A percentile compares a stretch with the other conserved stretches of the same genome.
phyloP scores from a whole-genome alignment of 176 grass and related monocot species.

The Neostapfia colusana region DNA sequence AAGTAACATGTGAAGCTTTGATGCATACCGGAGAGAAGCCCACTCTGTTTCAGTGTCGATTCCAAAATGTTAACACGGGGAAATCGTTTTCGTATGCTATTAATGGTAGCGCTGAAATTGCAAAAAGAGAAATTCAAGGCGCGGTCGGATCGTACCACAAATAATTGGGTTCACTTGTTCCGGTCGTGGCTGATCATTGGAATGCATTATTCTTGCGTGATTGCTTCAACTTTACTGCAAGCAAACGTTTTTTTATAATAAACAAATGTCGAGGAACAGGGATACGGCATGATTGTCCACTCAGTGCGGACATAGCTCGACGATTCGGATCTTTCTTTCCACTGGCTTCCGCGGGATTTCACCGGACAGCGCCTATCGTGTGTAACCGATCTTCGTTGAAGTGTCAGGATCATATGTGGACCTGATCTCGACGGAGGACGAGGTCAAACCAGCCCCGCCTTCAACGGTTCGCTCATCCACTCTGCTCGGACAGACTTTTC shows the following conservation, averaged over 20 bases:
- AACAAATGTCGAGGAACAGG: background rate
- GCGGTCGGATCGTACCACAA: background rate
- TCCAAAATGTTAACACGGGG: background rate
- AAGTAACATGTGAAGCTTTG: background rate
- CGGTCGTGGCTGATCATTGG: background rate
- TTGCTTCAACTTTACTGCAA: constrained; percentile 26
- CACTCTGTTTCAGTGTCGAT: background rate
- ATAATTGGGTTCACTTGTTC: constrained; percentile 27
- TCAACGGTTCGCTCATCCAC: constrained; percentile 21
- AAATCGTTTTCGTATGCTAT: background rate
- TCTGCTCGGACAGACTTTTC: background rate
- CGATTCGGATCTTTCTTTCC: constrained; percentile 13
- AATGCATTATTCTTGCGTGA: constrained; percentile 3
- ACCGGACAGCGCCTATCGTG: background rate
- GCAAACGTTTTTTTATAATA: background rate
- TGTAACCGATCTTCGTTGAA: constrained; percentile 28
- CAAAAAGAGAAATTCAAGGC: background rate
- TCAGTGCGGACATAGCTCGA: background rate
- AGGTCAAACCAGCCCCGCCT: constrained; percentile 26
- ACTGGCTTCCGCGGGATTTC: constrained; percentile 2
- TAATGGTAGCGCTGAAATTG: background rate
- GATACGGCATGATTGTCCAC: background rate
- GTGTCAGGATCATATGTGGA: constrained; percentile 30
- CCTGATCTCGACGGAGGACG: background rate
- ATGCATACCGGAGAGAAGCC: background rate